Base-by-base conservation (phyloP, 257 asterid genomes). In the Plectranthus barbatus region DNA sequence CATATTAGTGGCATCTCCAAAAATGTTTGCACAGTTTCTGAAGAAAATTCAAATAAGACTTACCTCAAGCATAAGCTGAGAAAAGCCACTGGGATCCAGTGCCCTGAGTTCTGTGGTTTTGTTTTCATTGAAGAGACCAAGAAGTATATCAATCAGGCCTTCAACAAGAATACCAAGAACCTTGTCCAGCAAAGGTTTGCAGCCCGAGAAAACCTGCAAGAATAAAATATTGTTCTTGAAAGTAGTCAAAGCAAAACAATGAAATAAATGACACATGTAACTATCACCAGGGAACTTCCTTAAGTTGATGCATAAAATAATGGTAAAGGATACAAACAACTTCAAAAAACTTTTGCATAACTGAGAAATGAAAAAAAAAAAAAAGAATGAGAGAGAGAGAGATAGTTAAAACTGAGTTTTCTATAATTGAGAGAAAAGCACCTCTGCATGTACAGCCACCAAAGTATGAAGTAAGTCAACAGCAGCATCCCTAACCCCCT, bases 381-480 rank as follows among this genome's bases (percentile, higher is more conserved):
- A n/a, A n/a, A n/a, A n/a, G n/a, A n/a, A n/a, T n/a, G n/a, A n/a
- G n/a, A n/a, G n/a, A n/a, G n/a, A n/a, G n/a, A n/a, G n/a, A n/a
- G n/a, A n/a, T n/a, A 60, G 19, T 42, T 19, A 11, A 7, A 50
- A 48, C 39, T 54, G 10, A 59, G 55, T 6, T 39, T 20, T 33
- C 56, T 11, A 17, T 19, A 71, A 39, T 72, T 29, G 64, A 20
- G 66, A 64, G 19, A 37, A 57, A 64, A 58, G 67, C 82, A 92
- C 99, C 95, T 85, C 97, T 4, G 99, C 97, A 73, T 92, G 99
- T 62, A 92, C 96, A 63, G 99, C 84, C 15, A 92, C 99, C 66
- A 92, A 74, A 26, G 95, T 76, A 77, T 92, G 99, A 66, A 92
- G 86, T 72, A 92, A 83, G 77, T 92, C 99, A 60, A 92, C 95